Percentiles rank a stretch among this genome's conserved stretches.
Evolutionary conservation across 2,329 filamentous ascomycete genomes (phyloP).

Genomic region (Beauveria rudraprayagi): DNA sequence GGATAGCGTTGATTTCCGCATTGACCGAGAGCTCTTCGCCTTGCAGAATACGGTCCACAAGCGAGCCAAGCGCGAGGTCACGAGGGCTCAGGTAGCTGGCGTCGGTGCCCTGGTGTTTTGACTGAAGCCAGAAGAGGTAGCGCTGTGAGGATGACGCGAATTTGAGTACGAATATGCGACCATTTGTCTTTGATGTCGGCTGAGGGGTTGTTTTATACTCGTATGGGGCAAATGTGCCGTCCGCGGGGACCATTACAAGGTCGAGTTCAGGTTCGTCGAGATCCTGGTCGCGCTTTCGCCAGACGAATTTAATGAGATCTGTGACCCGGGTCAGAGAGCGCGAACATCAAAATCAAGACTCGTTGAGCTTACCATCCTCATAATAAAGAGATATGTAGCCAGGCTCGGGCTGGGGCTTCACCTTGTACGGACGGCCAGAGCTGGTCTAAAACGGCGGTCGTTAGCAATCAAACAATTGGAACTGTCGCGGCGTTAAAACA

Average conservation of each 20-base stretch:
- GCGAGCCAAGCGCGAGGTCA: conserved; percentile 78
- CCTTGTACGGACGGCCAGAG: conserved; percentile 53
- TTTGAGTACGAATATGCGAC: conserved; percentile 87
- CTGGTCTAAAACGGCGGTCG: conserved; percentile 25
- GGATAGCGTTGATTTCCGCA: conserved; percentile 59
- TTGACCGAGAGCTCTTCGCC: conserved; percentile 81
- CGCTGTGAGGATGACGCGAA: conserved; percentile 88
- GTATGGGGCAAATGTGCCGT: conserved; percentile 82
- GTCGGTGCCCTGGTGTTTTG: conserved; percentile 70
- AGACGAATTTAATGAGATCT: conserved; percentile 95
- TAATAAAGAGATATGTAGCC: conserved; percentile 90
- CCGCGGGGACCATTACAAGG: conserved; percentile 85
- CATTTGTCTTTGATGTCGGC: conserved; percentile 62
- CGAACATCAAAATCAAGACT: neutral
- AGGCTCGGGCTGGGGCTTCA: conserved; percentile 62
- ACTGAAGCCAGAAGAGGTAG: conserved; percentile 94
- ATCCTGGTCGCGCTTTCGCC: conserved; percentile 70
- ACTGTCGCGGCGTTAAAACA: neutral
- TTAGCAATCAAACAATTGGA: conserved; percentile 14
- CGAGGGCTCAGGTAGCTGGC: conserved; percentile 74
- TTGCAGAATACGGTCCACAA: conserved; percentile 77
- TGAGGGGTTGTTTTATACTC: conserved; percentile 50
- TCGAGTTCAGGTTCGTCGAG: conserved; percentile 73
- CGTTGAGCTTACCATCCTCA: conserved; percentile 62
- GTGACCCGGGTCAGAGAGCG: conserved; percentile 3